phyloP scores from a whole-genome alignment of 164 flowering plant species.

The Vitis riparia region DNA sequence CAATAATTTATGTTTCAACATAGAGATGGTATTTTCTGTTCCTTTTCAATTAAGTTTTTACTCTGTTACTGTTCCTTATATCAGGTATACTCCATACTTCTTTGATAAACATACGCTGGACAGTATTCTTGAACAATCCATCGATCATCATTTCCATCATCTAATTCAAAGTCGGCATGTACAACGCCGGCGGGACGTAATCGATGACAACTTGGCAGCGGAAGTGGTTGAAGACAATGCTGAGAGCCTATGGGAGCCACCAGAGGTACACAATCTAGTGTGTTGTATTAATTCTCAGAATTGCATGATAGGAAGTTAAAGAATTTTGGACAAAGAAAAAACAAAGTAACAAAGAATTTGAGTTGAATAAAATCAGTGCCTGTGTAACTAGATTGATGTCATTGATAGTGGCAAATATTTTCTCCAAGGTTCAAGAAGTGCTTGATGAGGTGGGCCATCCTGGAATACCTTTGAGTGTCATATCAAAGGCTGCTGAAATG shows the following conservation, averaged over 20 bases:
- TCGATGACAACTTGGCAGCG: conserved; percentile 72
- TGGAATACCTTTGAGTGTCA: conserved; percentile 76
- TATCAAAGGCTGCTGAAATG: conserved; percentile 89
- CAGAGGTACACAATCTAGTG: conserved; percentile 61
- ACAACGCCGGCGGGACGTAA: conserved; percentile 73
- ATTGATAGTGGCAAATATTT: conserved; percentile 5
- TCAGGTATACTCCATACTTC: conserved; percentile 96
- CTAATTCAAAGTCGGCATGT: conserved; percentile 76
- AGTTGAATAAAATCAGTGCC: too few species aligned
- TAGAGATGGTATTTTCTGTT: too few species aligned
- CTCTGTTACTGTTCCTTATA: conserved; percentile 7
- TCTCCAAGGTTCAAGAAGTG: conserved; percentile 74
- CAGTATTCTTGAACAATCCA: conserved; percentile 89
- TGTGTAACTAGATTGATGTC: not conserved
- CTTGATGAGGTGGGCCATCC: conserved; percentile 83
- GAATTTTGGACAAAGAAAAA: too few species aligned
- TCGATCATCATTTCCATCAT: conserved; percentile 84
- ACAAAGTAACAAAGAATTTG: too few species aligned
- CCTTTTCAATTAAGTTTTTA: not conserved
- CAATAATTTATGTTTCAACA: too few species aligned
- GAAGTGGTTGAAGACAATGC: conserved; percentile 73
- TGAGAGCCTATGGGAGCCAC: conserved; percentile 78
- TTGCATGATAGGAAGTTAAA: too few species aligned
- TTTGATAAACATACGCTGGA: conserved; percentile 90
- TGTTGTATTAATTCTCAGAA: not conserved